A percentile compares a stretch with the other conserved stretches of the same genome.
Conservation (phyloP, 441 rosid species). For the Aleurites moluccanus region DNA sequence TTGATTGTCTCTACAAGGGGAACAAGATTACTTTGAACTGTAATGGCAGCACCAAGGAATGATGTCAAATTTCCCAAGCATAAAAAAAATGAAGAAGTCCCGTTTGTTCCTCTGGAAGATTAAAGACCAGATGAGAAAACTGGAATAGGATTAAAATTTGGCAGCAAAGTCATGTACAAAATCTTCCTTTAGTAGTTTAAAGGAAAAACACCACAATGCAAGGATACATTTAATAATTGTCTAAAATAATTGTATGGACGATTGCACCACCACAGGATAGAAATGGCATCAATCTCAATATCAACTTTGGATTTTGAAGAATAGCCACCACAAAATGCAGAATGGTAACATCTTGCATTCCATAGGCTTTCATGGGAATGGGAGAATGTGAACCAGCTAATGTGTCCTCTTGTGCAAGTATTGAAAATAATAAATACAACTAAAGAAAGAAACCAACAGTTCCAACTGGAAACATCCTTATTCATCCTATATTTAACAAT, state of each 20-base stretch:
- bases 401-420: neutral
- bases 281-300: neutral
- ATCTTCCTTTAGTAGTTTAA: neutral
- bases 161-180: neutral
- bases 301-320: constrained; percentile 6
- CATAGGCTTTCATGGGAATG: neutral
- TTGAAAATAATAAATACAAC: neutral
- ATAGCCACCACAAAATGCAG: neutral
- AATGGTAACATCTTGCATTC: neutral
- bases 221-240: neutral
- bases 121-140: neutral
- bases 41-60: constrained; percentile 40
- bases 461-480: neutral
- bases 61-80: constrained; percentile 66
- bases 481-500: neutral
- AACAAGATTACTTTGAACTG: constrained; percentile 57
- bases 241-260: neutral
- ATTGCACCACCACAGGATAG: neutral
- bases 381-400: neutral
- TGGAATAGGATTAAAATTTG: constrained; percentile 8
- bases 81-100: constrained; percentile 72
- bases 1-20: neutral
- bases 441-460: constrained; percentile 4
- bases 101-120: constrained; percentile 75
- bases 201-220: neutral